Base-by-base conservation (phyloP, 2,329 filamentous ascomycete species). In the Pestalotiopsis sp. region DNA sequence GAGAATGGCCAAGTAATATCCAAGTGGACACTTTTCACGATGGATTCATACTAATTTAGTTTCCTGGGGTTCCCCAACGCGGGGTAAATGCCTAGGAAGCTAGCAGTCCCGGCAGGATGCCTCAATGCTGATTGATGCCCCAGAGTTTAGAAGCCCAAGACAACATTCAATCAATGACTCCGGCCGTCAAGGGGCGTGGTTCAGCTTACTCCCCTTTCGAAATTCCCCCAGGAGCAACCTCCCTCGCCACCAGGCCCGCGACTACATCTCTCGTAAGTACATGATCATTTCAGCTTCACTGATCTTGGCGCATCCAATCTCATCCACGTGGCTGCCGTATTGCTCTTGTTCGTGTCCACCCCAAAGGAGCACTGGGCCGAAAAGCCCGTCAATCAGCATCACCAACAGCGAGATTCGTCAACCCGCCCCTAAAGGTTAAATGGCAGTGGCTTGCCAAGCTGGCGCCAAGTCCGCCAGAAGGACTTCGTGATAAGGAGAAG, bases 361-460 rank as follows among this genome's bases (percentile, higher is more conserved):
- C 56, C 12, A 66, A 66, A 41, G 67, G 63, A 52, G 41, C 57
- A 17, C 41, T 56, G 45, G 59, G 31, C 59, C 64, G 59, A 64
- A 27, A 12, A 49, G 57, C 56, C 66, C 62, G 62, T 66, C 63
- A 66, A 58, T 57, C 60, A 23, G 52, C 52, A 68, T 38, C 5
- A 39, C 63, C n/a, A n/a, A 56, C 45, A 56, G 49, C 27, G 27
- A 27, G 39, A 38, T 58, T 58, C 60, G 23, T 27, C 25, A 27
- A 25, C 31, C 41, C 14, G 12, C 31, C 27, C 61, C 41, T 27
- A 25, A 58, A 31, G 60, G 36, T 68, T 25, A 67, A 68, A 64
- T 36, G 41, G 45, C 39, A 25, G 59, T 68, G 66, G 66, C 66
- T 68, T 68, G 66, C 66, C 66, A 68, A 68, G 66, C 12, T 58